Evolutionary conservation across 1,139 yeast genomes (phyloP).

Genomic region (Maudiozyma humilis): DNA sequence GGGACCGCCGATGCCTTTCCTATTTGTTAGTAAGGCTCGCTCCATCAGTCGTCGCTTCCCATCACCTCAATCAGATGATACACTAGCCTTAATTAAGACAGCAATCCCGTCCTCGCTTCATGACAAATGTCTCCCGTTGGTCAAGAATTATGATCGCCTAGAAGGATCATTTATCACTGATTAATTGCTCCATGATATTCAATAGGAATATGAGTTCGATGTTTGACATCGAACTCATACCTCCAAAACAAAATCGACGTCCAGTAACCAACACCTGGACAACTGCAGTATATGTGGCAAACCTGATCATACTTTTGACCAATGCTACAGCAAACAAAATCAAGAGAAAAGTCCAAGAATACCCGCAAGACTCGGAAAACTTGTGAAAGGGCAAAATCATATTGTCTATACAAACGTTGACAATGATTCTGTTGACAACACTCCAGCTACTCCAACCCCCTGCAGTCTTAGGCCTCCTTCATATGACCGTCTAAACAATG

Average conservation of each 20-base stretch:
- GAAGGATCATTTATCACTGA: not conserved
- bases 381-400: too few relatives aligned
- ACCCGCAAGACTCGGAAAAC: too few relatives aligned
- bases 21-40: not conserved
- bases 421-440: too few relatives aligned
- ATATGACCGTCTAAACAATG: not conserved
- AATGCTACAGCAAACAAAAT: not conserved
- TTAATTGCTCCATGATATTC: too few relatives aligned
- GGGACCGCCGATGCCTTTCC: not conserved
- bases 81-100: not conserved
- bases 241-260: not conserved
- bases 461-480: not conserved
- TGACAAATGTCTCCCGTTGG: not conserved
- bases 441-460: too few relatives aligned
- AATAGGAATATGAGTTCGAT: slow-evolving; percentile 1
- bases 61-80: not conserved
- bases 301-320: not conserved
- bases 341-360: too few relatives aligned
- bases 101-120: not conserved
- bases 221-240: not conserved
- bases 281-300: not conserved
- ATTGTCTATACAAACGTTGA: too few relatives aligned
- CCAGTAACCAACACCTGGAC: not conserved
- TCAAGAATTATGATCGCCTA: not conserved
- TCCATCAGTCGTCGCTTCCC: not conserved